phyloP scores from a whole-genome alignment of 176 grass and related monocot species.

The Miscanthus lutarioriparius region DNA sequence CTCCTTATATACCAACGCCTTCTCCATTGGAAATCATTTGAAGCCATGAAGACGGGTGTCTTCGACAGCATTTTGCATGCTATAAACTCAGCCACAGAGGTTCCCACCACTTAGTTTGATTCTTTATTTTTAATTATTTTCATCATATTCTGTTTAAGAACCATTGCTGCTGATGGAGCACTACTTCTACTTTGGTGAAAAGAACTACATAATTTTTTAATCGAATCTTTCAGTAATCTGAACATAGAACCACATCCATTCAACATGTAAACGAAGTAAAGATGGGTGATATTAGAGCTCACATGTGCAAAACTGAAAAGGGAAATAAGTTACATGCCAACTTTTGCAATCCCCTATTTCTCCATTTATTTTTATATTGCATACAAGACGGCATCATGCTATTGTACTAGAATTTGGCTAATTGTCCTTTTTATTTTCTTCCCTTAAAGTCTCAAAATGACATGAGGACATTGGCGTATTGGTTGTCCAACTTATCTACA shows the following conservation, averaged over 20 bases:
- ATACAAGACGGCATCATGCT: slow-evolving; percentile 20
- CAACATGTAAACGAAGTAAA: slow-evolving; percentile 24
- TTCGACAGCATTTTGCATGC: slow-evolving; percentile 66
- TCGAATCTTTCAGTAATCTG: background rate
- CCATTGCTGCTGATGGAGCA: background rate
- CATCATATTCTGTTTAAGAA: slow-evolving; percentile 20
- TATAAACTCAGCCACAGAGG: slow-evolving; percentile 69
- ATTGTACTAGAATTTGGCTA: slow-evolving; percentile 11
- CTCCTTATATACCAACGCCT: slow-evolving; percentile 77
- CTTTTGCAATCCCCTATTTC: background rate
- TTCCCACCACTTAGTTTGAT: slow-evolving; percentile 34
- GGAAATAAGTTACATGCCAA: slow-evolving; percentile 6
- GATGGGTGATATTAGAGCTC: background rate
- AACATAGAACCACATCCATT: background rate
- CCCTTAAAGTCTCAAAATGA: slow-evolving; percentile 60
- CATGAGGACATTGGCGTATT: slow-evolving; percentile 63
- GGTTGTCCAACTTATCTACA: slow-evolving; percentile 72
- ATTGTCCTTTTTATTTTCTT: slow-evolving; percentile 36
- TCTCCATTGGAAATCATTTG: slow-evolving; percentile 79
- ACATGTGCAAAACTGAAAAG: slow-evolving; percentile 20
- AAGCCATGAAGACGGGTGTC: slow-evolving; percentile 65
- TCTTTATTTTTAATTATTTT: background rate
- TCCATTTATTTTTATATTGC: slow-evolving; percentile 16
- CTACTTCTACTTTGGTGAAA: slow-evolving; percentile 22
- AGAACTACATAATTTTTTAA: slow-evolving; percentile 14